Evolutionary conservation across 2,329 filamentous ascomycete species (phyloP), one percentile per base, ranked within the genome.

Genomic region (Fusarium verrucosum): DNA sequence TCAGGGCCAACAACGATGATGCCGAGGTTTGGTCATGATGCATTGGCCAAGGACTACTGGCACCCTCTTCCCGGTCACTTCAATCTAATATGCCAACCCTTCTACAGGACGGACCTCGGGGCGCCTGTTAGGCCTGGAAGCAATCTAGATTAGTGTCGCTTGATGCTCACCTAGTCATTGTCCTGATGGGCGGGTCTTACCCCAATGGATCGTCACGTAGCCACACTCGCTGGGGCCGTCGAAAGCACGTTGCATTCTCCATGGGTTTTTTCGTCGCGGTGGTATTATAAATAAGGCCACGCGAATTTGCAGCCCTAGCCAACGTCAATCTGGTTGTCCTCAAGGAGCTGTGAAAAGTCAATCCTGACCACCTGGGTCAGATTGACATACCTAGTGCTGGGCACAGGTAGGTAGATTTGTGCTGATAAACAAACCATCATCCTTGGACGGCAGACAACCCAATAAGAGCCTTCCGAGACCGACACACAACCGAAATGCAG

Each of bases 21-120:
- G 64, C 40, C 46, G 32, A 32, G 42, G 36, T 65, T 61, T 58
- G 50, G 63, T 66, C 64, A 66, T 64, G 46, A 50, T 67, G 63
- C 50, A 50, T 64, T 46, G 49, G 58, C 37, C 10, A 14, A 62
- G 42, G 38, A 40, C 41, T 49, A 20, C 40, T 50, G 33, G 63
- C 49, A 63, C 25, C 35, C 13, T 47, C 26, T 36, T 42, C 14
- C 20, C 36, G 61, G 26, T 61, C 26, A 26, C 30, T 59, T 25
- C 45, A 44, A 42, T 62, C 42, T 50, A 35, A 43, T 23, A 43
- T 40, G 45, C 52, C 38, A 63, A 36, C 33, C 41, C 37, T 59
- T 42, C 42, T n/a, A 33, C 37, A 40, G 46, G 45, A 62, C 50
- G 46, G 45, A 62, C 50, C 38, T 60, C 50, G 32, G 46, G 47